Percentiles rank a stretch among this genome's conserved stretches.
phyloP scores from a whole-genome alignment of 2,329 filamentous ascomycete genomes.

The Pseudocercospora cruenta region DNA sequence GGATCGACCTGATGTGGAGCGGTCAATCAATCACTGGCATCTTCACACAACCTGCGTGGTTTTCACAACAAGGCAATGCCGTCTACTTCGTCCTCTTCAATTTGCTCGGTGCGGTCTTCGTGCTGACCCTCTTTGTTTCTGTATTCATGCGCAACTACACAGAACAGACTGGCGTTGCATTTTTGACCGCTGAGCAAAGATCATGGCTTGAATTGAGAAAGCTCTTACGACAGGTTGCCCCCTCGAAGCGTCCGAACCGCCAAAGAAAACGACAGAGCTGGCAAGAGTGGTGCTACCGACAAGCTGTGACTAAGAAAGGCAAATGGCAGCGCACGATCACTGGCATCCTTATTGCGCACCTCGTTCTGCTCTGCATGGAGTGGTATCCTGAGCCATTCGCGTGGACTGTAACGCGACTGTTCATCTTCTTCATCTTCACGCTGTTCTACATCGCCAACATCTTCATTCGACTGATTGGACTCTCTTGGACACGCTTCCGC shows the following conservation, averaged over 20 bases:
- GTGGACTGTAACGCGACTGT: conserved; percentile 70
- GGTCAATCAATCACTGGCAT: conserved; percentile 79
- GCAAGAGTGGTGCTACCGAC: conserved; percentile 93
- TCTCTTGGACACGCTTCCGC: conserved; percentile 89
- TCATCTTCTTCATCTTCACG: conserved; percentile 73
- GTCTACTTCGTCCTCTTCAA: conserved; percentile 97
- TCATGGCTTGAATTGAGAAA: conserved; percentile 97
- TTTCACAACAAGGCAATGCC: conserved; percentile 78
- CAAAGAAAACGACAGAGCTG: conserved; percentile 72
- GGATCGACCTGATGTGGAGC: conserved; percentile 88
- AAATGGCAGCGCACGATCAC: conserved; percentile 88
- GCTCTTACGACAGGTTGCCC: conserved; percentile 86
- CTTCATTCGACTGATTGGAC: conserved; percentile 78
- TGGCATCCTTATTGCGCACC: conserved; percentile 75
- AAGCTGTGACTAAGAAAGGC: conserved; percentile 91
- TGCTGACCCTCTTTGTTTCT: conserved; percentile 95
- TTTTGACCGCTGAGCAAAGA: conserved; percentile 90
- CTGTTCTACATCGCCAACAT: conserved; percentile 83
- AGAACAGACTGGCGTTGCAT: conserved; percentile 95
- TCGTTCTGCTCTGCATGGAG: conserved; percentile 81
- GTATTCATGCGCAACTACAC: conserved; percentile 99
- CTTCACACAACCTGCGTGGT: conserved; percentile 71
- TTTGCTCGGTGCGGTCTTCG: conserved; percentile 91
- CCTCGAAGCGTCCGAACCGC: conserved; percentile 86
- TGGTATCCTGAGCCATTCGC: conserved; percentile 73